Evolutionary conservation across 805 yeast genomes (phyloP), one percentile per base, ranked within the genome.

Genomic region (Ogataea degrootiae): DNA sequence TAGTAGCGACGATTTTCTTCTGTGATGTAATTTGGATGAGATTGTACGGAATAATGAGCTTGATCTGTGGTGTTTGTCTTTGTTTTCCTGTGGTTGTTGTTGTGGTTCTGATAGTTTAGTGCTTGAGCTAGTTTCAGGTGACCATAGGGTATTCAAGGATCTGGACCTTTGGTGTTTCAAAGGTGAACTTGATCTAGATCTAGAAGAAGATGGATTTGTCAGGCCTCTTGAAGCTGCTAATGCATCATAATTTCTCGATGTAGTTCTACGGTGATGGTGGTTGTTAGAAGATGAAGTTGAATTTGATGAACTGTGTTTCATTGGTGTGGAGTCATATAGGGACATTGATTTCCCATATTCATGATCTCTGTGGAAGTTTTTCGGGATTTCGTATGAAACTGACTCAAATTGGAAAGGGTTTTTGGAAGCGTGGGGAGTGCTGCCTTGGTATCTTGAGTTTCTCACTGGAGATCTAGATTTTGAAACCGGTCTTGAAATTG

Each of bases 381-480:
- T 57, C 11, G 69, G 65, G n/a, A 65, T 54, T 38, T 67, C 70
- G 47, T 67, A 67, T 2, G 50, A 46, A 37, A 60, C 46, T 17
- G 67, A 52, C 47, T 67, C 68, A 51, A 61, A 67, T 44, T 65
- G 63, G 51, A 67, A 67, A 8, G 69, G 70, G 43, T 53, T 59
- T 42, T 53, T 55, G 11, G 37, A 15, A 19, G 22, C 3, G 14
- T 19, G 26, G 22, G 34, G 34, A 8, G 19, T 19, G 5, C 6
- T 16, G 22, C 16, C 16, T n/a, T 23, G 35, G 16, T 37, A 53
- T 37, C 58, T 51, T n/a, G 48, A 23, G 31, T 36, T 50, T 41
- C 63, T 47, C 26, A 59, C 60, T 6, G 65, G 65, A 5, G 67
- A 61, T 33, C 58, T 52, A 6, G 66, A 61, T 34, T 56, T 49